Base-by-base conservation (phyloP, 2,329 filamentous ascomycete genomes). In the Botryotinia narcissicola region DNA sequence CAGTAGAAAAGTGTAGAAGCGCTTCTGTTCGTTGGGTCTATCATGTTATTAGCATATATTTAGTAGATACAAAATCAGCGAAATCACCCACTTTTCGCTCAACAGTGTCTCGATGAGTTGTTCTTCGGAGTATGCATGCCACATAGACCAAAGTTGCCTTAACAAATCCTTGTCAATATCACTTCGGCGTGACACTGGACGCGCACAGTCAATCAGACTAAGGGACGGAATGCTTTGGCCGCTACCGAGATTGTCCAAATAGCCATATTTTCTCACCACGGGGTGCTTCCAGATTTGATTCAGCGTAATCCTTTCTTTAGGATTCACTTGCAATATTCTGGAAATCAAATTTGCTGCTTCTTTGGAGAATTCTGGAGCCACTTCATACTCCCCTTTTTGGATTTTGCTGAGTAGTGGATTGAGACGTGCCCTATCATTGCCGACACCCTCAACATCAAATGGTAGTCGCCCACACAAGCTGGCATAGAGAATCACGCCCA, bases 401-500 rank as follows among this genome's bases (percentile, higher is more conserved):
- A 90, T 89, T 78, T 87, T 87, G 40, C 82, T 80, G 77, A 94
- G 88, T 77, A 96, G 88, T 51, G 86, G 83, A 18, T 86, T 84
- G 72, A 93, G 83, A 25, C 87, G 76, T 35, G 68, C 71, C 25
- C 60, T 73, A 59, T 79, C 77, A 54, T 76, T 74, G 20, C 73
- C 74, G 46, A 51, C 64, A n/a, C 73, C 75, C 8, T 80, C 79
- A n/a, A 78, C 76, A 76, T 94, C 91, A 78, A 98, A 99, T 0
- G 96, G 96, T 2, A 97, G 88, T 40, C 88, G 90, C 1, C 93
- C 94, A 37, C 92, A 92, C 35, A 99, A 86, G 84, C 97, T 91
- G 18, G 94, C 95, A 81, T 92, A 99, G 0, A 99, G 84, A 73
- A 97, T 95, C 64, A 97, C 92, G 1, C 94, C 94, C 82, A 94